These are phyloP conservation scores for Diplodia sapinea DNA, from an alignment of 2,329 filamentous ascomycete genomes.

Conservation along the genomic window DNA sequence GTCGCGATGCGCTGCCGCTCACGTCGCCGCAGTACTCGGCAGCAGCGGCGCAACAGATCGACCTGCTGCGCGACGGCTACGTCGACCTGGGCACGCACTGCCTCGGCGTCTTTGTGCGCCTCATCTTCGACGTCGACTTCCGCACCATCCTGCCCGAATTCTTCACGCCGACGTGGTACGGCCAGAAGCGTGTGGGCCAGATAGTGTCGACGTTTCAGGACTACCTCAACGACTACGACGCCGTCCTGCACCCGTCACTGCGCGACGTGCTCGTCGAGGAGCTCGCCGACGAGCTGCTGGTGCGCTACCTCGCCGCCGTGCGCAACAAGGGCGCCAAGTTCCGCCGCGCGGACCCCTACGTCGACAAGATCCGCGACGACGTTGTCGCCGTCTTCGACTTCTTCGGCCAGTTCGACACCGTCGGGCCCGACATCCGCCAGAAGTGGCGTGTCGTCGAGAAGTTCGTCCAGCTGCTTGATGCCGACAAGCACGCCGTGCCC, in stretches of 20 bases:
- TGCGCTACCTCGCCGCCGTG: slow-evolving; percentile 81
- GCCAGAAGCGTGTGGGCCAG: slow-evolving; percentile 83
- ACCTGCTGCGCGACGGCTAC: slow-evolving; percentile 83
- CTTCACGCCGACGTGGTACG: slow-evolving; percentile 91
- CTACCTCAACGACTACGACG: slow-evolving; percentile 86
- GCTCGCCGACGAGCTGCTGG: slow-evolving; percentile 86
- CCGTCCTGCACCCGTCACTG: slow-evolving; percentile 83
- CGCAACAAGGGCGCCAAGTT: slow-evolving; percentile 92
- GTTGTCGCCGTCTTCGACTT: slow-evolving; percentile 89
- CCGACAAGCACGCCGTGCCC: slow-evolving; percentile 74
- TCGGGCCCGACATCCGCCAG: slow-evolving; percentile 77
- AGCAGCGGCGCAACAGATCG: slow-evolving; percentile 73
- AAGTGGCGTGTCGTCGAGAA: slow-evolving; percentile 91
- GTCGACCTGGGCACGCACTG: slow-evolving; percentile 95
- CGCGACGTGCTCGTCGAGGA: slow-evolving; percentile 93
- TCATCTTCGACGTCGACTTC: slow-evolving; percentile 94
- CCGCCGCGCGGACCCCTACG: slow-evolving; percentile 82
- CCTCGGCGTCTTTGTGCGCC: slow-evolving; percentile 80
- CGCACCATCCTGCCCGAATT: slow-evolving; percentile 80
- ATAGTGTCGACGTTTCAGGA: slow-evolving; percentile 96
- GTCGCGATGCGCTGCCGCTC: slow-evolving; percentile 78
- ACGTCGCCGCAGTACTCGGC: slow-evolving; percentile 80
- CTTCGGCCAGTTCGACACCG: slow-evolving; percentile 70
- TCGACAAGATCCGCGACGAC: slow-evolving; percentile 92
- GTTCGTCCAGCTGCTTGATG: slow-evolving; percentile 77